Percentiles rank a stretch among this genome's conserved stretches.
These are phyloP conservation scores for Stagonosporopsis tanaceti DNA, from an alignment of 2,329 filamentous ascomycete genomes.

Conservation along the genomic window DNA sequence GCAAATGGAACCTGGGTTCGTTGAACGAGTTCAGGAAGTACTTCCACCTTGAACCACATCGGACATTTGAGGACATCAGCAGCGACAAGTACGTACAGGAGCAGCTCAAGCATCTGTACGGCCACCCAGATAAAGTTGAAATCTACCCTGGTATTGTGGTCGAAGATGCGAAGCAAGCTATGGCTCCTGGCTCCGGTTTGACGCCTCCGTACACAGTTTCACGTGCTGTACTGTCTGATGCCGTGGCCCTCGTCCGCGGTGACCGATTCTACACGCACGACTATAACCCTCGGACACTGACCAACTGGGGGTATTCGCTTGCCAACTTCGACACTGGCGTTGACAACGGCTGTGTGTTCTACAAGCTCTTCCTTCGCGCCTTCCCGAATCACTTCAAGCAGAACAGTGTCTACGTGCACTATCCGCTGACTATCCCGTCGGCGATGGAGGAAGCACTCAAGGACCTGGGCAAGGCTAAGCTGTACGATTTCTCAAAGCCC, in stretches of 20 bases:
- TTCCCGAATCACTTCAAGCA: constrained; percentile 81
- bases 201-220: constrained; percentile 79
- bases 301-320: constrained; percentile 84
- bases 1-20: constrained; percentile 78
- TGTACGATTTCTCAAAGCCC: constrained; percentile 75
- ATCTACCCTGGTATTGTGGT: constrained; percentile 80
- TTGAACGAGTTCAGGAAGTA: constrained; percentile 87
- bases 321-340: constrained; percentile 75
- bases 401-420: constrained; percentile 84
- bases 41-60: constrained; percentile 78
- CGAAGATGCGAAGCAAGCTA: constrained; percentile 77
- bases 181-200: constrained; percentile 73
- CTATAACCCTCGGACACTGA: constrained; percentile 73
- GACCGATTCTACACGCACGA: constrained; percentile 83
- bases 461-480: constrained; percentile 69
- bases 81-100: constrained; percentile 74
- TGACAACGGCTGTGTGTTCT: constrained; percentile 84
- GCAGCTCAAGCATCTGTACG: constrained; percentile 67
- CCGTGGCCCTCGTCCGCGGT: constrained; percentile 78
- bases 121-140: constrained; percentile 81
- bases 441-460: constrained; percentile 77
- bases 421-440: constrained; percentile 73
- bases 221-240: constrained; percentile 78
- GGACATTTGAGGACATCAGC: constrained; percentile 84
- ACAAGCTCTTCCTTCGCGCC: constrained; percentile 81